Evolutionary conservation across 108 stramenopile species (phyloP).

Genomic region (Mediolabrus comicus): DNA sequence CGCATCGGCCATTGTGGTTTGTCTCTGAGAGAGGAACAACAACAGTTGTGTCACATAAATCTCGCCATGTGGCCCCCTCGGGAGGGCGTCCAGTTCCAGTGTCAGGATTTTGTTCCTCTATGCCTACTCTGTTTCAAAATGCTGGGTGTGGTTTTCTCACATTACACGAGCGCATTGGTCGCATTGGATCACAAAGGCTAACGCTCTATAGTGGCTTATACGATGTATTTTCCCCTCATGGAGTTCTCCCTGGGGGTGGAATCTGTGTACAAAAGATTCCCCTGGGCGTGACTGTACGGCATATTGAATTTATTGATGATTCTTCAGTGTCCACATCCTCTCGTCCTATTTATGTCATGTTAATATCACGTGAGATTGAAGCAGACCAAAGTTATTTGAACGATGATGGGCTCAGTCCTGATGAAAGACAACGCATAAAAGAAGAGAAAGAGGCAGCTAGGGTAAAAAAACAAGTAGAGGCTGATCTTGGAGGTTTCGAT

Average conservation of each 20-base stretch:
- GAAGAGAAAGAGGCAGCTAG: conserved; percentile 79
- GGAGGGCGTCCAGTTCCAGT: conserved; percentile 72
- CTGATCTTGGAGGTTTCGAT: conserved; percentile 89
- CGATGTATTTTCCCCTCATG: conserved; percentile 53
- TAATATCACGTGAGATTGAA: conserved; percentile 80
- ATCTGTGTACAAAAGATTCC: conserved; percentile 72
- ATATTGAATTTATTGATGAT: conserved; percentile 78
- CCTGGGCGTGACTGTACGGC: conserved; percentile 76
- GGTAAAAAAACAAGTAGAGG: conserved; percentile 84
- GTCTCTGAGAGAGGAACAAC: conserved; percentile 73
- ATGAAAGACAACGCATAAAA: conserved; percentile 69
- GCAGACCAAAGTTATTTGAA: conserved; percentile 68
- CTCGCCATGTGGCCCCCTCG: conserved; percentile 76
- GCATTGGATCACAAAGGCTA: conserved; percentile 81
- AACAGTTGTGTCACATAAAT: conserved; percentile 63
- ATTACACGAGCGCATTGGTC: conserved; percentile 84
- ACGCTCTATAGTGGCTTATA: conserved; percentile 69
- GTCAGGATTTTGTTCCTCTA: conserved; percentile 67
- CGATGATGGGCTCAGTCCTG: conserved; percentile 72
- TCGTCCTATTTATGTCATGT: conserved; percentile 73
- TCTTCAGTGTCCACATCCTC: conserved; percentile 54
- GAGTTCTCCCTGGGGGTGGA: conserved; percentile 79
- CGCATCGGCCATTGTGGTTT: conserved; percentile 74
- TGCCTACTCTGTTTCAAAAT: conserved; percentile 41
- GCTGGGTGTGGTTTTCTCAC: conserved; percentile 65